Base-by-base conservation (phyloP, 768 basidiomycete genomes). In the Filobasidium wieringae region DNA sequence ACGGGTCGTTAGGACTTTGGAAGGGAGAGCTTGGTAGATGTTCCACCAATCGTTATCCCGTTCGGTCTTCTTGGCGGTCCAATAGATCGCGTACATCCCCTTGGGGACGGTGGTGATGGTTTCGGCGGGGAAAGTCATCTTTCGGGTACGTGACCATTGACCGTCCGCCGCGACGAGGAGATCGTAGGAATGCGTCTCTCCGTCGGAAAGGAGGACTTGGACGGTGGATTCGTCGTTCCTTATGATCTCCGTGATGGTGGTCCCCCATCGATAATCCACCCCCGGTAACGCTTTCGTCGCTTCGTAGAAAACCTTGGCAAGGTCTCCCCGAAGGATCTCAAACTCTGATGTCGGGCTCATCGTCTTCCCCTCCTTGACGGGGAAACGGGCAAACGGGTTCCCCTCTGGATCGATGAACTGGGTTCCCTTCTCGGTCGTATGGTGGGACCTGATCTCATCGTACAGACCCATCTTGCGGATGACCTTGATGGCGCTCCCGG, bases 271-370 rank as follows among this genome's bases (percentile, higher is more conserved):
- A 27, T 17, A 57, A 15, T 32, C 47, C 12, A 61, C 61, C 59
- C 27, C 63, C 29, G 8, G 54, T 49, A 19, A n/a, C 31, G 51
- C 61, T 31, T 63, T 60, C 4, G 62, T 59, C 6, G 59, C 60
- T 14, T 63, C 55, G 36, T 61, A 64, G 2, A 72, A 40, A 3
- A 72, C 49, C 24, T 62, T 24, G 5, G 66, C 59, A 7, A 71
- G 57, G 53, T 68, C 65, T 5, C 69, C 69, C 8, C 71, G 53
- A 19, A 69, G 55, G 29, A 72, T 68, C 63, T 72, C 71, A 29
- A 43, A 57, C 53, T 72, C 69, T 30, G 52, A 52, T 1, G 66
- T 68, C 37, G 52, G 32, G 49, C 55, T 61, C 26, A 40, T 27
- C 43, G 43, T 27, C 4, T 4, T 19, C 36, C 29, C 53, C 2